Evolutionary conservation across 73 alveolate species (phyloP), one percentile per base, ranked within the genome.

Genomic region (Paraurostyla sp.): DNA sequence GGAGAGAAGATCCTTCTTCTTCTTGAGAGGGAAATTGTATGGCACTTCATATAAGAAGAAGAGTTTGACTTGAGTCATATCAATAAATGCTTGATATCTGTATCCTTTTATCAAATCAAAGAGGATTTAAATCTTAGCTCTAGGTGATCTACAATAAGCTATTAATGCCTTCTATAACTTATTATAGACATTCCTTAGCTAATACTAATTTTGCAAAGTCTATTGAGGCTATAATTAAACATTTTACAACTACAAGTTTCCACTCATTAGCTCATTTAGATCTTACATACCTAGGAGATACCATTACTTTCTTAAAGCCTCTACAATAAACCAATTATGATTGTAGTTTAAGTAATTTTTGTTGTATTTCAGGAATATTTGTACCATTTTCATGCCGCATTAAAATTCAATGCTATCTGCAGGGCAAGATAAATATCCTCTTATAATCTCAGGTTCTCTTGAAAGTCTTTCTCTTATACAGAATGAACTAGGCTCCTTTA

Each of bases 401-500:
- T 52, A 22, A 36, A 78, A 78, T 27, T 50, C 76, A 3, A 9
- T 4, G 33, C 63, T 52, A 1, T 78, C 60, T 33, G 27, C n/a
- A 13, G 40, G 65, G 32, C 52, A 9, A 4, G 15, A 36, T 38
- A 87, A 9, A 45, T 52, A 71, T 25, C 18, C 20, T 27, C 23
- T 49, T 18, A 87, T 38, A 48, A 56, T 22, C 0, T 75, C 80
- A 3, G 60, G 18, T 25, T 87, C 93, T 75, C 93, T 87, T 0
- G 93, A 48, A 11, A 87, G 32, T 36, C 93, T 25, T 56, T 87
- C 93, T 38, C 93, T 76, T 2, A 87, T 59, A 3, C 85, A 9
- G 51, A 32, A 87, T 20, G 90, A 75, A 50, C 84, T 13, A 13
- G 89, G 89, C 58, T 78, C 80, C 40, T 51, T 51, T 20, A 78